Evolutionary conservation across 345 rosid genomes (phyloP), one percentile per base, ranked within the genome.

Genomic region (Combretum micranthum): DNA sequence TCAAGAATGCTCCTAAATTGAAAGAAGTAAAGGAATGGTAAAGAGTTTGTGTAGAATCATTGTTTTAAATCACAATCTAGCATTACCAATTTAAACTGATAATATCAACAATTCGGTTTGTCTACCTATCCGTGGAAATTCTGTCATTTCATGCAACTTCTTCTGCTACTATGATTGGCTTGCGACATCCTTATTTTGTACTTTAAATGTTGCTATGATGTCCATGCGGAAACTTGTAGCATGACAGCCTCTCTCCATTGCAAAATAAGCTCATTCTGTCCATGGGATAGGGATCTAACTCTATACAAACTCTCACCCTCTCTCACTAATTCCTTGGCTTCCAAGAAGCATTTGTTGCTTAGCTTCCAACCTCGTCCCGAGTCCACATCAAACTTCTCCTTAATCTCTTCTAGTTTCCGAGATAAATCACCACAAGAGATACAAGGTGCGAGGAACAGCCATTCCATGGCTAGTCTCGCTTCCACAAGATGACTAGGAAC

Each of bases 401-500:
- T 42, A 16, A 53, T 18, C 17, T 63, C 68, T 16, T 23, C 64
- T 69, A 68, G 62, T 23, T 53, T 44, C 13, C 44, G 59, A 9
- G 37, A 23, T 64, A 54, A 47, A 44, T 47, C 59, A 18, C 4
- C n/a, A 47, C 53, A 42, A 1, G 72, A 60, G n/a, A 57, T 50
- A 45, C 39, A 55, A 19, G 75, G 75, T 15, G 69, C 66, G 52
- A 67, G 53, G 23, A 72, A 72, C 5, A 75, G 58, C 37, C 66
- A 47, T 49, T 75, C 75, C 64, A 67, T 64, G 13, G 64, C 67
- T 22, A 75, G 14, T 47, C 67, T 75, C 18, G 75, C 79, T 42
- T 61, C 69, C 4, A 32, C 37, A 20, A 75, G 65, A n/a, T 37
- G 59, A 10, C 16, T 17, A 4, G 69, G 72, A 15, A 75, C 46